Evolutionary conservation across 768 basidiomycete species (phyloP).

Genomic region (Boletus huronensis): DNA sequence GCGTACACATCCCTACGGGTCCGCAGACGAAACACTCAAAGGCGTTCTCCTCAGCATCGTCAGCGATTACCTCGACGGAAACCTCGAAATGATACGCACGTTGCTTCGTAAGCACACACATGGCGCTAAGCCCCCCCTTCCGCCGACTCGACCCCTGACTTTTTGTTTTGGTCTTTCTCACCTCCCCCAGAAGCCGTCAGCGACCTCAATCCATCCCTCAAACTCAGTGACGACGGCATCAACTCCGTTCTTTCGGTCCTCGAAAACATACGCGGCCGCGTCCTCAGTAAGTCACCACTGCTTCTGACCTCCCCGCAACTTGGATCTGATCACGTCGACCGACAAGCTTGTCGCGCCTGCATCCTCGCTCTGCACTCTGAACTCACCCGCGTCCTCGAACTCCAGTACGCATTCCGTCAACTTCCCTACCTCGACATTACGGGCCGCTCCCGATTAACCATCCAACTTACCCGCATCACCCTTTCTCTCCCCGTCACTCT

Average conservation of each 20-base stretch:
- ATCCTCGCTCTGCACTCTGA: slow-evolving; percentile 69
- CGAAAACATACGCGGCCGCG: slow-evolving; percentile 65
- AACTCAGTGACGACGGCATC: slow-evolving; percentile 75
- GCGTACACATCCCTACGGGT: slow-evolving; percentile 45
- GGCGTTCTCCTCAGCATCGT: slow-evolving; percentile 72
- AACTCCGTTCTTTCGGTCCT: slow-evolving; percentile 70
- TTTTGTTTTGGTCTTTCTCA: not conserved
- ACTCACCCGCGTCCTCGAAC: slow-evolving; percentile 73
- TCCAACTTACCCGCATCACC: slow-evolving; percentile 75
- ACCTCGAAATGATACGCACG: slow-evolving; percentile 79
- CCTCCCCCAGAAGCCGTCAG: slow-evolving; percentile 61
- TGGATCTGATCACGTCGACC: not conserved
- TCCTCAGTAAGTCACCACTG: slow-evolving; percentile 51
- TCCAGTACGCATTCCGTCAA: slow-evolving; percentile 71
- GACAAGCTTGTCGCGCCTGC: slow-evolving; percentile 69
- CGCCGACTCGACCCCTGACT: not conserved
- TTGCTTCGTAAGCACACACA: slow-evolving; percentile 55
- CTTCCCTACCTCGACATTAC: slow-evolving; percentile 76
- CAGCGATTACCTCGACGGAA: slow-evolving; percentile 81
- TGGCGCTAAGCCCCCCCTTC: not conserved
- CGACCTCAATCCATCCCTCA: slow-evolving; percentile 75
- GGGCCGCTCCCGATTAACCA: slow-evolving; percentile 69
- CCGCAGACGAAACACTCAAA: slow-evolving; percentile 78
- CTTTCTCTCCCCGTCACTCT: slow-evolving; percentile 70
- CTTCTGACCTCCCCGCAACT: not conserved